Conservation (phyloP, 768 basidiomycete species). For the Leccinum rimulosum region DNA sequence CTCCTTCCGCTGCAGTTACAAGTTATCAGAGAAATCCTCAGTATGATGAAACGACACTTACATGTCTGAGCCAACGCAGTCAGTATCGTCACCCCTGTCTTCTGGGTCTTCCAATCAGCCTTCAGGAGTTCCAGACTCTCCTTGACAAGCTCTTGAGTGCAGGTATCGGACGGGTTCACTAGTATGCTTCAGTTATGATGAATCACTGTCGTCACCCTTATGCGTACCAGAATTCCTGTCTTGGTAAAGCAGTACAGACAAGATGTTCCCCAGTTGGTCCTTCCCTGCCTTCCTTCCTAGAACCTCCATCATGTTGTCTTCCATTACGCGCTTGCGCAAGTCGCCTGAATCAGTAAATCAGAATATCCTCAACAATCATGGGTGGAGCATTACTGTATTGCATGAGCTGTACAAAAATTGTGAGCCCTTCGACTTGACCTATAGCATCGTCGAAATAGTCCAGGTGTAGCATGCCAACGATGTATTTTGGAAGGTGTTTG, state of each 20-base stretch:
- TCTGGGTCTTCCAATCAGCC: conserved; percentile 16
- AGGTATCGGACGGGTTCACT: conserved; percentile 8
- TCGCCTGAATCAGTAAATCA: conserved; percentile 10
- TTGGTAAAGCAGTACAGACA: conserved; percentile 23
- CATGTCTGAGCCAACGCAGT: conserved; percentile 22
- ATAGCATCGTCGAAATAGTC: conserved; percentile 28
- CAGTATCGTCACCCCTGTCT: conserved; percentile 24
- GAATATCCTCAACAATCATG: background rate
- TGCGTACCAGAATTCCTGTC: conserved; percentile 14
- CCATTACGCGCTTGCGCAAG: conserved; percentile 13
- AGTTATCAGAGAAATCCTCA: background rate
- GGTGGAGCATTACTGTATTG: conserved; percentile 12
- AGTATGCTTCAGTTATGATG: background rate
- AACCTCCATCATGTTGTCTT: conserved; percentile 18
- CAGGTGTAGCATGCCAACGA: conserved; percentile 21
- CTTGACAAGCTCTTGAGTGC: conserved; percentile 13
- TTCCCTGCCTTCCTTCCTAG: conserved; percentile 15
- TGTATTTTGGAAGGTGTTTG: conserved; percentile 12
- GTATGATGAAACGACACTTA: background rate
- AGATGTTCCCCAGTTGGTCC: conserved; percentile 15
- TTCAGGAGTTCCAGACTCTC: conserved; percentile 10
- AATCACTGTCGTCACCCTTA: no score
- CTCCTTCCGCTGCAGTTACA: background rate
- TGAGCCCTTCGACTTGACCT: conserved; percentile 24
- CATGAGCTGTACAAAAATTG: conserved; percentile 23